Evolutionary conservation across 441 rosid genomes (phyloP).

Genomic region (Hypseocharis bilobata): DNA sequence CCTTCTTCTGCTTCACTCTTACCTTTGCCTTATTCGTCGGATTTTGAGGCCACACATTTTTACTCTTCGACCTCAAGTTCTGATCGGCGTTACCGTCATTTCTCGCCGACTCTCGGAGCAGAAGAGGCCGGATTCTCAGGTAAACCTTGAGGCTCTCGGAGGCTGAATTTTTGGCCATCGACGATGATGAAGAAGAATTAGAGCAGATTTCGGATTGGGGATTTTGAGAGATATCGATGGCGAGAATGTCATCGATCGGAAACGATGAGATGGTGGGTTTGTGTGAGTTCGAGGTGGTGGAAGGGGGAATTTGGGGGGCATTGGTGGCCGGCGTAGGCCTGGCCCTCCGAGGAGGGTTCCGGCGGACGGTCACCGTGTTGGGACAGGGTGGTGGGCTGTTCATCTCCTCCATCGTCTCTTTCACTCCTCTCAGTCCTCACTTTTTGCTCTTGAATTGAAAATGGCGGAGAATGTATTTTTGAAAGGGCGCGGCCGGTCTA

Average conservation of each 20-base stretch:
- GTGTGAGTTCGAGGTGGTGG: slow-evolving; percentile 19
- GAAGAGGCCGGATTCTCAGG: slow-evolving; percentile 58
- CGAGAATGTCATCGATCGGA: slow-evolving; percentile 56
- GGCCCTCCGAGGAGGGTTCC: slow-evolving; percentile 73
- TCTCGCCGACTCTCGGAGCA: slow-evolving; percentile 18
- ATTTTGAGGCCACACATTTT: slow-evolving; percentile 62
- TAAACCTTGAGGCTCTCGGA: slow-evolving; percentile 54
- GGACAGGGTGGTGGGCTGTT: slow-evolving; percentile 39
- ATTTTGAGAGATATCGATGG: slow-evolving; percentile 30
- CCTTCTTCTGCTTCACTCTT: slow-evolving; percentile 34
- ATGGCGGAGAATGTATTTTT: slow-evolving; percentile 30
- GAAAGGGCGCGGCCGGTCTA: not conserved
- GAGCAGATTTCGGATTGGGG: slow-evolving; percentile 9
- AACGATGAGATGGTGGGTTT: slow-evolving; percentile 35
- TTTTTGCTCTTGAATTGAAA: not conserved
- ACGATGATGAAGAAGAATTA: not conserved
- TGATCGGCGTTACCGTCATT: not conserved
- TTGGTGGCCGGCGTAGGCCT: slow-evolving; percentile 48
- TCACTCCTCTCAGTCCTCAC: slow-evolving; percentile 20
- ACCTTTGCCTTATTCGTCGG: slow-evolving; percentile 33
- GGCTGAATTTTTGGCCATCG: not conserved
- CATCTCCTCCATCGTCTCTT: slow-evolving; percentile 16
- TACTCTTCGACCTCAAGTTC: slow-evolving; percentile 24
- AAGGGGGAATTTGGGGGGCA: slow-evolving; percentile 11
- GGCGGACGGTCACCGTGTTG: slow-evolving; percentile 49